Conservation (phyloP, 345 rosid species). For the Mangifera indica region DNA sequence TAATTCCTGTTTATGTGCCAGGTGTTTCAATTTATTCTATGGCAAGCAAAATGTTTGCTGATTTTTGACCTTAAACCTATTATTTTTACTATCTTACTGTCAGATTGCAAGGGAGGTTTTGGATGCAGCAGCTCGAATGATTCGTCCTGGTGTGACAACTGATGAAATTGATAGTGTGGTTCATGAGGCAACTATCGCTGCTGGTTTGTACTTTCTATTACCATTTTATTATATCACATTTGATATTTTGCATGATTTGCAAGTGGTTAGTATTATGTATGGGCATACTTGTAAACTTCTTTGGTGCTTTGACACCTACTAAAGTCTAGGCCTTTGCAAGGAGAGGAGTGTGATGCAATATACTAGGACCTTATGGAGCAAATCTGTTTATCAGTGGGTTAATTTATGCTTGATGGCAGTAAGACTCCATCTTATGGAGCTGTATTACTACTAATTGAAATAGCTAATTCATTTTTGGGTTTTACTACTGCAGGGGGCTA, state of each 20-base stretch:
- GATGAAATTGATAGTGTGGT: constrained; percentile 95
- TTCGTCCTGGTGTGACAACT: constrained; percentile 87
- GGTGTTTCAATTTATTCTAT: background rate
- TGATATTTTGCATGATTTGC: background rate
- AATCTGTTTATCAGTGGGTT: background rate
- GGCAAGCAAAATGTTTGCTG: background rate
- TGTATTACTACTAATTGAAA: background rate
- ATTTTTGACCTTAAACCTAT: background rate
- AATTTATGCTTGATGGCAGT: background rate
- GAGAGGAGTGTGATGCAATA: too few species aligned
- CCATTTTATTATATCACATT: background rate
- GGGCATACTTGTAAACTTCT: background rate
- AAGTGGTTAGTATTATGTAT: background rate
- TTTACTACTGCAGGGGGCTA: constrained; percentile 67
- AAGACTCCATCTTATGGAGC: background rate
- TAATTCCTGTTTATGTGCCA: background rate
- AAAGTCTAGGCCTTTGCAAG: background rate
- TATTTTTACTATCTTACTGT: background rate
- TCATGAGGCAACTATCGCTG: constrained; percentile 83
- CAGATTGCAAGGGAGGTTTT: constrained; percentile 87
- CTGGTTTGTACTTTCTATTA: constrained; percentile 47
- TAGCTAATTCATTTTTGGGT: constrained; percentile 2
- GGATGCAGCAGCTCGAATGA: constrained; percentile 83
- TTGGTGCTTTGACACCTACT: background rate
- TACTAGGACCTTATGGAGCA: too few species aligned